Evolutionary conservation across 2,329 filamentous ascomycete species (phyloP).

Genomic region (Clonostachys solani): DNA sequence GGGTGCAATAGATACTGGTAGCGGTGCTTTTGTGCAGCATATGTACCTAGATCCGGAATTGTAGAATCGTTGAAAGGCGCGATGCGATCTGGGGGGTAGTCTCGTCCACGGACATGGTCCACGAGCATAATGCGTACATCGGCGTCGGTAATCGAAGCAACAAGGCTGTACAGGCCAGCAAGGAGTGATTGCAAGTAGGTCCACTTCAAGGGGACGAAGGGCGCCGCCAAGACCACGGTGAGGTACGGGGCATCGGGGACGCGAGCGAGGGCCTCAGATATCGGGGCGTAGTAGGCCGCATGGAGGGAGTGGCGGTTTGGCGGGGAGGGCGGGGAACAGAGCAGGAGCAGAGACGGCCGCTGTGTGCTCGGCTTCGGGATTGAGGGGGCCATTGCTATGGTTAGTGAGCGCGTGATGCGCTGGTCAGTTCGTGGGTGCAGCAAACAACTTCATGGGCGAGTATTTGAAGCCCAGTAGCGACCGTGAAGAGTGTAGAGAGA

Average conservation of each 20-base stretch:
- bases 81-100: constrained; percentile 23
- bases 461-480: too few species aligned
- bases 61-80: constrained; percentile 37
- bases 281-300: constrained; percentile 55
- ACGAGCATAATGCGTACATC: constrained; percentile 74
- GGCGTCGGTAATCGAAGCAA: constrained; percentile 63
- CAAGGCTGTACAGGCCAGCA: constrained; percentile 72
- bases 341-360: constrained; percentile 50
- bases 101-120: constrained; percentile 45
- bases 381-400: too few species aligned
- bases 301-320: constrained; percentile 44
- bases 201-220: constrained; percentile 48
- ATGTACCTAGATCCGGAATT: constrained; percentile 44
- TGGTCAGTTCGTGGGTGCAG: too few species aligned
- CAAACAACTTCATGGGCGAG: too few species aligned
- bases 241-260: constrained; percentile 31
- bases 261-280: constrained; percentile 48
- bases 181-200: constrained; percentile 60
- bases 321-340: constrained; percentile 59
- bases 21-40: constrained; percentile 47
- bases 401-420: too few species aligned
- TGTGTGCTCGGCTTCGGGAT: too few species aligned
- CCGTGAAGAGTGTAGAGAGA: too few species aligned
- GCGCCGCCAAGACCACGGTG: constrained; percentile 56
- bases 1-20: constrained; percentile 68